Evolutionary conservation across 1,284 basidiomycete genomes (phyloP).

Genomic region (Inonotus obliquus): DNA sequence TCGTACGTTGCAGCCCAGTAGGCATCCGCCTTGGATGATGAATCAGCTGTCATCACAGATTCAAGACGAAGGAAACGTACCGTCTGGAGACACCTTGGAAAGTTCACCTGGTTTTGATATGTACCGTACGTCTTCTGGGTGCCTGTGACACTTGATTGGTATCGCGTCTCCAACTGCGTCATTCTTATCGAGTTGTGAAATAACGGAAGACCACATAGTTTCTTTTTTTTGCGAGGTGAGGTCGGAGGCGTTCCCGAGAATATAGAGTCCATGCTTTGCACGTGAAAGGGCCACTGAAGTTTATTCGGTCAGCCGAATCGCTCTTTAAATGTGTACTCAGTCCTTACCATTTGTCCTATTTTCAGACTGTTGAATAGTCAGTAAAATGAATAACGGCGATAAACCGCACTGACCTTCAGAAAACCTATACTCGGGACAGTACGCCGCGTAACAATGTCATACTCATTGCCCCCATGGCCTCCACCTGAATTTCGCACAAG

Average conservation of each 20-base stretch:
- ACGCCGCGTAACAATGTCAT: conserved; percentile 22
- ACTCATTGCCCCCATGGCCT: conserved; percentile 30
- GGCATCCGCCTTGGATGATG: conserved; percentile 51
- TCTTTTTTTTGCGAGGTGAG: conserved; percentile 43
- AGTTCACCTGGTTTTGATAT: conserved; percentile 52
- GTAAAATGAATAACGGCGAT: background rate
- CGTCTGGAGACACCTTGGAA: conserved; percentile 51
- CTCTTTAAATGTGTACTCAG: background rate
- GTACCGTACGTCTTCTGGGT: conserved; percentile 39
- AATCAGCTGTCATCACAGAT: background rate
- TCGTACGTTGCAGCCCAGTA: conserved; percentile 47
- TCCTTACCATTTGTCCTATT: conserved; percentile 52
- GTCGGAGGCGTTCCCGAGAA: conserved; percentile 62
- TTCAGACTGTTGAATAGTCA: conserved; percentile 37
- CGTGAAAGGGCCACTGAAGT: conserved; percentile 66
- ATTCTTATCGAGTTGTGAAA: conserved; percentile 47
- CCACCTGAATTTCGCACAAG: conserved; percentile 63
- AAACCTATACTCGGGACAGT: conserved; percentile 57
- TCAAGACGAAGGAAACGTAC: conserved; percentile 27
- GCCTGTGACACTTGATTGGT: conserved; percentile 55
- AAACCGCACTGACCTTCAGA: conserved; percentile 42
- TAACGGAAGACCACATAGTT: conserved; percentile 55
- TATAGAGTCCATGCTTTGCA: conserved; percentile 65
- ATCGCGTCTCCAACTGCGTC: conserved; percentile 48
- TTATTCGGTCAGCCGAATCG: conserved; percentile 7